Evolutionary conservation across 352 stramenopile species (phyloP).

Genomic region (Phytophthora idaei): DNA sequence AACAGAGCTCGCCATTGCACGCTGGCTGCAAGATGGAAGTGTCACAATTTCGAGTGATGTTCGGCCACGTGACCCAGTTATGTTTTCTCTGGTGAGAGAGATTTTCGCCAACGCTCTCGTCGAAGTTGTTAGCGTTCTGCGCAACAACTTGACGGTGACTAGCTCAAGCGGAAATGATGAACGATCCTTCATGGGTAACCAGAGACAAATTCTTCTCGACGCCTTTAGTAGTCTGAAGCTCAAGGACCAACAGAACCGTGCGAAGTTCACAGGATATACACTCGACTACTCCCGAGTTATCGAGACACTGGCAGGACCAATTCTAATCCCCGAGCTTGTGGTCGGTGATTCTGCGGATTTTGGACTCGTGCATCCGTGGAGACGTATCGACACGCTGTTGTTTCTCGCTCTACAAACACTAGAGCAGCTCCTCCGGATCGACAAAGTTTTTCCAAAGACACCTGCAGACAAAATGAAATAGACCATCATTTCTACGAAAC

Average conservation of each 20-base stretch:
- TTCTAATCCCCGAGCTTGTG: constrained; percentile 48
- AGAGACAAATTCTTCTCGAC: constrained; percentile 38
- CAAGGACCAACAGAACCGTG: not conserved
- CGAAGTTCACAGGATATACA: constrained; percentile 30
- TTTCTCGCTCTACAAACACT: constrained; percentile 52
- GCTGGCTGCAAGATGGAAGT: constrained; percentile 16
- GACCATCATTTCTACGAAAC: constrained; percentile 5
- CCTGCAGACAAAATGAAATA: constrained; percentile 13
- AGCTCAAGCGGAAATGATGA: constrained; percentile 8
- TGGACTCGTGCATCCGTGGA: constrained; percentile 62
- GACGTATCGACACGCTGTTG: constrained; percentile 54
- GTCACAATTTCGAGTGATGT: not conserved
- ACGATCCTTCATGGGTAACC: constrained; percentile 12
- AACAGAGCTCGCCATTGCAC: constrained; percentile 50
- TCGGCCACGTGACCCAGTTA: constrained; percentile 2
- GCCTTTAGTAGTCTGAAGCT: constrained; percentile 13
- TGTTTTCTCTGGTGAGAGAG: constrained; percentile 15
- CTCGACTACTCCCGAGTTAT: constrained; percentile 41
- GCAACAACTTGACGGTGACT: constrained; percentile 30
- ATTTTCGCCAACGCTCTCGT: constrained; percentile 38
- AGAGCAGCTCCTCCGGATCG: constrained; percentile 64
- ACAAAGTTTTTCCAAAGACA: constrained; percentile 39
- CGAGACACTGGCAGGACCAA: constrained; percentile 32
- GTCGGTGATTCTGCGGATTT: constrained; percentile 37
- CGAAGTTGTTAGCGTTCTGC: constrained; percentile 40